These are phyloP conservation scores for Corchorus olitorius DNA, from an alignment of 345 rosid species.

Conservation along the genomic window DNA sequence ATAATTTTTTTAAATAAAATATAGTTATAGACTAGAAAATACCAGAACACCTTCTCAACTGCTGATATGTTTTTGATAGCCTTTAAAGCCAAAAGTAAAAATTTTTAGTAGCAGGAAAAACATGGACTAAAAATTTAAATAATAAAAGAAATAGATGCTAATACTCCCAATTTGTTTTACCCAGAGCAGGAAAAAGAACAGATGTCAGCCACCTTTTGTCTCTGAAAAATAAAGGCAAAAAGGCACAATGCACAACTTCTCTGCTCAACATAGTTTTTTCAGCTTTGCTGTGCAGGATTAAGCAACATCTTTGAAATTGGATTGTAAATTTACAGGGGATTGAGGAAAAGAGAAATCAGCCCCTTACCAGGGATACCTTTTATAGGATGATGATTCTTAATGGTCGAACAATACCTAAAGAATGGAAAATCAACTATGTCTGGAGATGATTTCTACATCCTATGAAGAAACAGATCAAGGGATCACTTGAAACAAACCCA, in stretches of 20 bases:
- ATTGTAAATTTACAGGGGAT: conserved; percentile 32
- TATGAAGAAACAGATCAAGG: conserved; percentile 29
- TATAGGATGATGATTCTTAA: conserved; percentile 32
- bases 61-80: conserved; percentile 81
- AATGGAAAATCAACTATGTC: conserved; percentile 26
- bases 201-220: conserved; percentile 53
- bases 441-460: conserved; percentile 34
- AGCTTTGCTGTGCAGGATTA: conserved; percentile 55
- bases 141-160: conserved; percentile 54
- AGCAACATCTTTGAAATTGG: conserved; percentile 51
- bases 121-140: conserved; percentile 45
- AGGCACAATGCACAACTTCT: conserved; percentile 50
- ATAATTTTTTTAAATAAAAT: conserved; percentile 44
- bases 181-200: conserved; percentile 50
- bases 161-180: conserved; percentile 71
- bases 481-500: conserved; percentile 27
- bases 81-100: conserved; percentile 62
- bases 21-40: conserved; percentile 43
- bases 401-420: conserved; percentile 41
- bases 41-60: conserved; percentile 86
- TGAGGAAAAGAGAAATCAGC: conserved; percentile 27
- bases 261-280: conserved; percentile 52
- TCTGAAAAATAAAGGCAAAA: conserved; percentile 54
- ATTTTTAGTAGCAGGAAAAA: conserved; percentile 57
- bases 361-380: conserved; percentile 58